Evolutionary conservation across 208 protist genomes (phyloP).

Genomic region (Wallacemonas rigidus): DNA sequence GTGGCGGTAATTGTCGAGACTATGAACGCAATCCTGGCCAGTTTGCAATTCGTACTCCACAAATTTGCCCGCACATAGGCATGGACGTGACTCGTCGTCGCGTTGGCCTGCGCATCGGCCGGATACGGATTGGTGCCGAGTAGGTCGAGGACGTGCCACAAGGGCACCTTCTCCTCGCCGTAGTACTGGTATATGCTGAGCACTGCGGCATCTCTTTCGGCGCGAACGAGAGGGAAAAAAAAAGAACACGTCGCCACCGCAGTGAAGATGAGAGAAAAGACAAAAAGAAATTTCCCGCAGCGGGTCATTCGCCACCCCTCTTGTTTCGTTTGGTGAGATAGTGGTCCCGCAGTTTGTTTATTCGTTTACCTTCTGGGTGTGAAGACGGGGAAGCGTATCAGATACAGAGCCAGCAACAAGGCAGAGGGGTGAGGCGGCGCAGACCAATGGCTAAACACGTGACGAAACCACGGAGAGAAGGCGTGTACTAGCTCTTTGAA

Average conservation of each 20-base stretch:
- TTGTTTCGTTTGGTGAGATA: not conserved
- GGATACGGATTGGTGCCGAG: not conserved
- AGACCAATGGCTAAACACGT: no score
- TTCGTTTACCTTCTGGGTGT: no score
- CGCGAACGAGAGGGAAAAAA: constrained; percentile 2
- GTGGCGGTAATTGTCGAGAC: constrained; percentile 5
- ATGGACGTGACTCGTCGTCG: not conserved
- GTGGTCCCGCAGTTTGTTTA: no score
- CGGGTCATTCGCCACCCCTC: not conserved
- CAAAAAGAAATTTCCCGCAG: not conserved
- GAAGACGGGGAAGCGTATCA: no score
- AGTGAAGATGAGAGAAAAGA: not conserved
- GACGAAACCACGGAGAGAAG: no score
- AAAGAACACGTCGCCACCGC: not conserved
- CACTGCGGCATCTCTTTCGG: not conserved
- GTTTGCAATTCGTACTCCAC: constrained; percentile 10
- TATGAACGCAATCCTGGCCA: constrained; percentile 1
- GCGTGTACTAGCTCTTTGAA: no score
- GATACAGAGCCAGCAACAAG: no score
- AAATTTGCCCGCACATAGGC: constrained; percentile 5
- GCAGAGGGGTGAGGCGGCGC: no score
- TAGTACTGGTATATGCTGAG: constrained; percentile 12
- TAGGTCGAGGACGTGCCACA: constrained; percentile 3
- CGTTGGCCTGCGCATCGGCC: not conserved
- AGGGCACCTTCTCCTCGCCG: constrained; percentile 12